Evolutionary conservation across 345 rosid species (phyloP).

Genomic region (Hibiscus mutabilis): DNA sequence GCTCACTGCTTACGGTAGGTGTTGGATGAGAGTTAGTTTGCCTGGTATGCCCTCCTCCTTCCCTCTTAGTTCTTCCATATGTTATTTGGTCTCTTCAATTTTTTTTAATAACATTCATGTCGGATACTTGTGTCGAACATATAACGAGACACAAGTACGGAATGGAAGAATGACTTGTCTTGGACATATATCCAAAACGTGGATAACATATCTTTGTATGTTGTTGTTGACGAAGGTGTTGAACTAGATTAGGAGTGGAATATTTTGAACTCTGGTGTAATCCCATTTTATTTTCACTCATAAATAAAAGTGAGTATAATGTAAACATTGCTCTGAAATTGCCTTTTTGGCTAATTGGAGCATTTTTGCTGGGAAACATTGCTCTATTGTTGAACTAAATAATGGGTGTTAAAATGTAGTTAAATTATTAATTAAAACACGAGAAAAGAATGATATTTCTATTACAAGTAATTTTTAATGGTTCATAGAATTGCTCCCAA

Average conservation of each 20-base stretch:
- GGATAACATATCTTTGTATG: neutral
- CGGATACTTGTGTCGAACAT: neutral
- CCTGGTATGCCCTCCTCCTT: constrained; percentile 63
- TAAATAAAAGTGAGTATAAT: neutral
- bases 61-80: constrained; percentile 19
- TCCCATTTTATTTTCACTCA: neutral
- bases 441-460: too few relatives aligned
- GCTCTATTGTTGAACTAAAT: neutral
- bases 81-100: neutral
- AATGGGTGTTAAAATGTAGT: neutral
- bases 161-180: neutral
- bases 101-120: neutral
- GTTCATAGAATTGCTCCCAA: neutral
- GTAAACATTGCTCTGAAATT: constrained; percentile 2
- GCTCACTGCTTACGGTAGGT: constrained; percentile 24
- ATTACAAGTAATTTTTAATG: neutral
- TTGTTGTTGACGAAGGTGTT: neutral
- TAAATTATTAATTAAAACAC: too few relatives aligned
- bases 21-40: constrained; percentile 74
- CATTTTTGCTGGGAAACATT: neutral
- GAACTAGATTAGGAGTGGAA: constrained; percentile 18
- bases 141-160: neutral
- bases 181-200: neutral
- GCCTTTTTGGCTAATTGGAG: neutral
- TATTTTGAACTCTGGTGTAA: constrained; percentile 15